Percentiles rank a stretch among this genome's conserved stretches.
Conservation (phyloP, 1,284 basidiomycete species). For the Cystobasidium slooffiae region DNA sequence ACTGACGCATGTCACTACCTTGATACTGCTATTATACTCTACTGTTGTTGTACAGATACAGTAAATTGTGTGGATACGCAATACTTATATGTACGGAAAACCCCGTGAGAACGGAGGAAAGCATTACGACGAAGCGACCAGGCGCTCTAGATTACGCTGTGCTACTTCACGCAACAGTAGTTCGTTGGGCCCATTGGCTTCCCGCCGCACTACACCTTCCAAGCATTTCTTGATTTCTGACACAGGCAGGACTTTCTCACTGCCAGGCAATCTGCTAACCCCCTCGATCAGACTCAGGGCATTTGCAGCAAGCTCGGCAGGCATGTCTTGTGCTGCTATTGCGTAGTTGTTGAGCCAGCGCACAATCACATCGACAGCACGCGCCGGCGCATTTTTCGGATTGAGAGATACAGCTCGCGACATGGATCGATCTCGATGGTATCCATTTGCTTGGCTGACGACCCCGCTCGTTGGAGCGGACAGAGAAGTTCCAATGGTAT, state of each 20-base stretch:
- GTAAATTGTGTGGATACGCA: not conserved
- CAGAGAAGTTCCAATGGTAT: not conserved
- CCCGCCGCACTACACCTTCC: constrained; percentile 10
- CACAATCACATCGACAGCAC: constrained; percentile 23
- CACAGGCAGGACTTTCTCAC: not conserved
- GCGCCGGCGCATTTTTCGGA: constrained; percentile 21
- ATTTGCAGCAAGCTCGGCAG: constrained; percentile 33
- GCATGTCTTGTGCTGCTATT: constrained; percentile 28
- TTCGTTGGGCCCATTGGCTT: constrained; percentile 9
- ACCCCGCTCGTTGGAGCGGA: not conserved
- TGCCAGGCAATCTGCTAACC: constrained; percentile 12
- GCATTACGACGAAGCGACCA: not conserved
- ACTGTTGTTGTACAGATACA: constrained; percentile 4
- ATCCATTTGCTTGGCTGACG: not conserved
- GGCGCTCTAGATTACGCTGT: constrained; percentile 2
- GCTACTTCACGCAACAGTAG: constrained; percentile 12
- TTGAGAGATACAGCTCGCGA: constrained; percentile 34
- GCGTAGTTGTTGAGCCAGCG: constrained; percentile 39
- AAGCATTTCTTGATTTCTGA: constrained; percentile 9
- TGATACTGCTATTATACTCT: not conserved
- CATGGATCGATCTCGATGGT: constrained; percentile 10
- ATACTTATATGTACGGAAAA: not conserved
- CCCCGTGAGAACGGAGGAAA: not conserved
- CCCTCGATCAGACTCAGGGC: constrained; percentile 27
- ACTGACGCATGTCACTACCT: not conserved